These are phyloP conservation scores for Vicia sativa DNA, from an alignment of 306 rosid genomes.

Conservation along the genomic window DNA sequence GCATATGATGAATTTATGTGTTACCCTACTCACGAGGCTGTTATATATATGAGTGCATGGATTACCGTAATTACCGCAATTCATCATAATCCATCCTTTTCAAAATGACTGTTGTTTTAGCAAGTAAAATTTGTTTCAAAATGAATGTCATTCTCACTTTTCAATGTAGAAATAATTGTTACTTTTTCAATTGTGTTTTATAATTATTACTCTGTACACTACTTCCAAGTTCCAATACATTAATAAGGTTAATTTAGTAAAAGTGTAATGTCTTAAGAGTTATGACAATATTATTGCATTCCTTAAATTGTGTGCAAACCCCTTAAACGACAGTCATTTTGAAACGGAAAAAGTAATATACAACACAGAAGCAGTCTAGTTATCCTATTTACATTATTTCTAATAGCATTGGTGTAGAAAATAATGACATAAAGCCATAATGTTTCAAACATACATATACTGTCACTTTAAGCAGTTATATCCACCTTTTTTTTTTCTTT, in stretches of 20 bases:
- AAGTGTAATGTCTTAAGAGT: too few species aligned
- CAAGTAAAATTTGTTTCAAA: too few species aligned
- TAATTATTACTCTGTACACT: too few species aligned
- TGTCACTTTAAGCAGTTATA: conserved; percentile 10
- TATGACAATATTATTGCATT: too few species aligned
- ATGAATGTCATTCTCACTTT: too few species aligned
- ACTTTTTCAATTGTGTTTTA: too few species aligned
- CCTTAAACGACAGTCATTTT: too few species aligned
- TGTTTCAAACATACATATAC: background rate
- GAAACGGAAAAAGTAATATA: background rate
- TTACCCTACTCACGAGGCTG: background rate
- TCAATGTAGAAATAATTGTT: too few species aligned
- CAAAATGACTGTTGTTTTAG: too few species aligned
- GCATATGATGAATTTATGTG: background rate
- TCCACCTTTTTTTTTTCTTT: background rate
- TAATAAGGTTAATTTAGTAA: too few species aligned
- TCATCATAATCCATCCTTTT: background rate
- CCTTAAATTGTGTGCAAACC: too few species aligned
- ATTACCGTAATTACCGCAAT: conserved; percentile 3
- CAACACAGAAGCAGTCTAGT: background rate
- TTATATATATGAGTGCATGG: background rate
- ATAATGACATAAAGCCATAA: background rate
- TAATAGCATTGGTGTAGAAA: background rate
- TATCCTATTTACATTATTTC: background rate
- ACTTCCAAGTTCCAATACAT: too few species aligned